Base-by-base conservation (phyloP, 208 protist genomes). In the Leishmania aethiopica region DNA sequence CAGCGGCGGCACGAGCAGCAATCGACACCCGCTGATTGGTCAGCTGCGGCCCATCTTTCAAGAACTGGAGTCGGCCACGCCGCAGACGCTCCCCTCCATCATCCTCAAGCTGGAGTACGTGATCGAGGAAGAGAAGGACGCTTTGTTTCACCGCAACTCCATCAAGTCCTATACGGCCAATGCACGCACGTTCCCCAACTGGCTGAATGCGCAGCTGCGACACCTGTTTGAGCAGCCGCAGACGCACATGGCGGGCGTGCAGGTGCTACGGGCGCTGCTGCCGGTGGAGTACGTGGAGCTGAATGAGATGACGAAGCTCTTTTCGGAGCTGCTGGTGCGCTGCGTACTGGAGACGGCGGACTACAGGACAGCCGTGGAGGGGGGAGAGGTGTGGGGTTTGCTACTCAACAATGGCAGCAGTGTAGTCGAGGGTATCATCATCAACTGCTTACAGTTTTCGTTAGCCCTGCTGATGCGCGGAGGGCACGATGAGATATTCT, bases 11-110 rank as follows among this genome's bases (percentile, higher is more conserved):
- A 77, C 80, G 32, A 84, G 73, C 74, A 77, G 78, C 62, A 75
- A 80, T 47, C 78, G 77, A 55, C 95, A 96, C 84, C 93, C 95
- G 57, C 86, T 98, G 60, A 95, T 96, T 75, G 89, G 89, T 25
- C 93, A 98, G 86, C 88, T 98, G 80, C 89, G 91, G 57, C 95
- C 93, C 53, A 95, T 98, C 77, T 98, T 98, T 70, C 82, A 84
- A 17, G 93, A 96, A 40, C 86, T 97, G 2, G 84, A 87, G 49
- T 81, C 86, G 17, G 78, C 85, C 17, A 89, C 78, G 6, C 55
- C 81, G 59, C 80, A 87, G 35, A 91, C 87, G 13, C 71, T 97
- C 10, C 86, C 89, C 2, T 95, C 93, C 57, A 87, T 91, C 40
- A 95, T 98, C 81, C 87, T 92, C 53, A 95, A 95, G 75, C 82